phyloP scores from a whole-genome alignment of 345 rosid species.

The Heritiera fomes region DNA sequence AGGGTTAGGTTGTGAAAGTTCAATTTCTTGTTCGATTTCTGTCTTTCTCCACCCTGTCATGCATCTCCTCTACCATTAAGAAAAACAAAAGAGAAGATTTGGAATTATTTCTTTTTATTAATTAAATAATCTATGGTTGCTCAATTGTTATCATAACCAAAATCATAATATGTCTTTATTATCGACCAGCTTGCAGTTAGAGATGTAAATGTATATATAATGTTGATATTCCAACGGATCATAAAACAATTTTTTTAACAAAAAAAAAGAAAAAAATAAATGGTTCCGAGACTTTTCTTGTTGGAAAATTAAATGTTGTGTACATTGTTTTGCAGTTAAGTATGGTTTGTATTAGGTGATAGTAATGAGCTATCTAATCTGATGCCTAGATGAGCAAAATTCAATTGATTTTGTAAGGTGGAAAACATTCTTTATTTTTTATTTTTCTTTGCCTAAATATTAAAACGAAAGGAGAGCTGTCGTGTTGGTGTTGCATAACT shows the following conservation, averaged over 20 bases:
- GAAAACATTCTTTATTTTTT: not conserved
- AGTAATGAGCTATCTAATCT: not conserved
- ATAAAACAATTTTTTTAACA: not conserved
- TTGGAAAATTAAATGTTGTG: not conserved
- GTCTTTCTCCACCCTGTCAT: not conserved
- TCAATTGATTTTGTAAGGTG: not conserved
- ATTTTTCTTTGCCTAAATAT: not conserved
- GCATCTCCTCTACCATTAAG: not conserved
- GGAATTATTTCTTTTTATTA: not conserved
- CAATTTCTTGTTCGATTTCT: not conserved
- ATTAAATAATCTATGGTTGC: not conserved
- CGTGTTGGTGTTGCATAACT: not conserved
- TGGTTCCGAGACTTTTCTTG: not conserved
- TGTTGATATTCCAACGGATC: constrained; percentile 23
- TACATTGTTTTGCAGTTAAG: not conserved
- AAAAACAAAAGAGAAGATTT: not conserved
- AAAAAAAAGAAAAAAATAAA: not conserved
- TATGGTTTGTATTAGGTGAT: not conserved
- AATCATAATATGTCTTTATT: not conserved
- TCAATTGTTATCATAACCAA: constrained; percentile 5
- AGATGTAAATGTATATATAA: not conserved
- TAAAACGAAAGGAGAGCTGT: not conserved
- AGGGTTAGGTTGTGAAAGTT: constrained; percentile 3
- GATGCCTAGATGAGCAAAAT: not conserved
- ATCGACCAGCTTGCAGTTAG: not conserved